Conservation (phyloP, 176 grass and related monocot species). For the Bonia amplexicaulis region DNA sequence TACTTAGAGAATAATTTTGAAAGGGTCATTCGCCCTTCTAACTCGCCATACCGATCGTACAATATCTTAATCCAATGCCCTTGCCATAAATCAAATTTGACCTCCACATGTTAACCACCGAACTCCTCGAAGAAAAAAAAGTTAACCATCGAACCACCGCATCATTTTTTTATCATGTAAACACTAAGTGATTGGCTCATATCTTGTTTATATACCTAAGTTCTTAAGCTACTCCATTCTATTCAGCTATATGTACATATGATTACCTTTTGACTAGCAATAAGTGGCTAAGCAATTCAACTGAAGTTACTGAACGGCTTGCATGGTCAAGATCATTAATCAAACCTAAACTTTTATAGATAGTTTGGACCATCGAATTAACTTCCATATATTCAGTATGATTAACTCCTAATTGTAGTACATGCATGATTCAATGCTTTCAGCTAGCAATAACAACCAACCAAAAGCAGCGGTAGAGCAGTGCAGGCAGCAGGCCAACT, state of each 20-base stretch:
- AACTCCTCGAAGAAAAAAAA: too few relatives aligned
- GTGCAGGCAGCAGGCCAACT: not conserved
- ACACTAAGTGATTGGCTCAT: not conserved
- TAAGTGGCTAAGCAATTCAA: slow-evolving; percentile 3
- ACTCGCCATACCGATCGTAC: too few relatives aligned
- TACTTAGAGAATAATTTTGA: too few relatives aligned
- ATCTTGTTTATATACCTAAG: not conserved
- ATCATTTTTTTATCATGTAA: not conserved
- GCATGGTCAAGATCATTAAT: slow-evolving; percentile 4
- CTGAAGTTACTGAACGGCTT: not conserved
- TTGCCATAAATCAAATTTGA: not conserved
- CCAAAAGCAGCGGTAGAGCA: not conserved
- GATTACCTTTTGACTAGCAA: slow-evolving; percentile 26
- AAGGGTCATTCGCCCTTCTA: too few relatives aligned
- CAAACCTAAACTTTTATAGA: not conserved
- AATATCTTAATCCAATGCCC: not conserved
- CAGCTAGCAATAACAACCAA: slow-evolving; percentile 14
- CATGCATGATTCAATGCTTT: slow-evolving; percentile 1
- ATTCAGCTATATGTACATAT: not conserved
- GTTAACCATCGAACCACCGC: not conserved
- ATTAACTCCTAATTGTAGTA: not conserved
- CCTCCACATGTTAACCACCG: not conserved
- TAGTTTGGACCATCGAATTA: slow-evolving; percentile 20
- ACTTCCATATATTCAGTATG: not conserved
- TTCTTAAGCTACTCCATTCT: not conserved